Evolutionary conservation across 805 yeast species (phyloP).

Genomic region (Candida adriatica): DNA sequence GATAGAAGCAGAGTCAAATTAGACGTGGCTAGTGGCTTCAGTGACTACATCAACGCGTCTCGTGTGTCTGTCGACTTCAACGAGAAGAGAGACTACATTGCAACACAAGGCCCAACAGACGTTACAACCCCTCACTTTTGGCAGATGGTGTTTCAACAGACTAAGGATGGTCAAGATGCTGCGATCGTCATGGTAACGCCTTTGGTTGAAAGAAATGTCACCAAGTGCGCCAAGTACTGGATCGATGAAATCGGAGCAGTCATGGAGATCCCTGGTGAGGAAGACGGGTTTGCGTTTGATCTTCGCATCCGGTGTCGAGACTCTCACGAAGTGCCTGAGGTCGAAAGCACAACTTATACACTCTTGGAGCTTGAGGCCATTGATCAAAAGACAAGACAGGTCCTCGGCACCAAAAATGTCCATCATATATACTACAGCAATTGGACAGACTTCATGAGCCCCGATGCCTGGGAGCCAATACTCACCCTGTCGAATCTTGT

Average conservation of each 20-base stretch:
- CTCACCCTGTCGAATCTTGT: constrained; percentile 25
- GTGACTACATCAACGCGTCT: constrained; percentile 22
- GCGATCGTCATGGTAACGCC: constrained; percentile 74
- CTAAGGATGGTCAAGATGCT: constrained; percentile 49
- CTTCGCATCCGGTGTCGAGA: constrained; percentile 18
- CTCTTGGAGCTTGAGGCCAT: constrained; percentile 18
- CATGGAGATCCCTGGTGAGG: constrained; percentile 5
- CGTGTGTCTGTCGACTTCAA: constrained; percentile 5
- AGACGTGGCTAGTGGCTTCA: constrained; percentile 17
- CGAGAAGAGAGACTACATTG: constrained; percentile 41
- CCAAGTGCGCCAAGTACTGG: constrained; percentile 85
- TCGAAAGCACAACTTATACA: constrained; percentile 14
- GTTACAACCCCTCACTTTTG: constrained; percentile 80
- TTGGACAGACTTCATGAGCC: constrained; percentile 82
- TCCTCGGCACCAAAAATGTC: constrained; percentile 32
- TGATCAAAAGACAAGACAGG: constrained; percentile 26
- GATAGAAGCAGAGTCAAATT: constrained; percentile 50
- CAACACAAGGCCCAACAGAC: constrained; percentile 75
- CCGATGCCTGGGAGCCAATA: constrained; percentile 33
- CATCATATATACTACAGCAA: constrained; percentile 67
- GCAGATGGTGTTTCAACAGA: constrained; percentile 69
- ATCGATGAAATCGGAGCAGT: constrained; percentile 28
- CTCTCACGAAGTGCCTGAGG: constrained; percentile 1
- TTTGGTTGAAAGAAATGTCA: constrained; percentile 56
- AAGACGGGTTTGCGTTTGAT: constrained; percentile 8